Base-by-base conservation (phyloP, 2,329 filamentous ascomycete genomes). In the Diplodia mutila region DNA sequence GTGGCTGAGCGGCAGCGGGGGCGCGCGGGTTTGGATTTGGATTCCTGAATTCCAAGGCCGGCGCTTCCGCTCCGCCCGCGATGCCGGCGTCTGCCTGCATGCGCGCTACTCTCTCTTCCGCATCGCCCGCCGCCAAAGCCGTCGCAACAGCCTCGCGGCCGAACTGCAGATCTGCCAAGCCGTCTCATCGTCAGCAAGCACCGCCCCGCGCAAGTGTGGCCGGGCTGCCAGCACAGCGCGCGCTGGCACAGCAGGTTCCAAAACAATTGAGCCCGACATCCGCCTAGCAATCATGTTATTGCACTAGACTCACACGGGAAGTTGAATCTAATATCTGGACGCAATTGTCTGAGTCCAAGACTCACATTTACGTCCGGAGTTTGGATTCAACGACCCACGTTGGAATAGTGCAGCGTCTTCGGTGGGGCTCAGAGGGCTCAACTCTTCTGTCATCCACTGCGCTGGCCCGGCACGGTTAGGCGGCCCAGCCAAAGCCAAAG, bases 11-110 rank as follows among this genome's bases (percentile, higher is more conserved):
- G 51, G 51, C 51, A 16, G 49, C 25, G 52, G 52, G 25, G 42
- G 42, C 48, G 55, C 23, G 25, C 34, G 29, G 6, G 52, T 51
- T 39, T 39, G 53, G 16, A 59, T 59, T 57, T 59, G 64, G 37
- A 66, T 66, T 66, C 39, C 64, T 59, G 21, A 55, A 53, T 51
- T 63, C 59, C 59, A 51, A 63, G 59, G 59, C 59, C 59, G 59
- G 59, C 23, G n/a, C 42, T 63, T 63, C 59, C 59, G 52, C 27
- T 29, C 48, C 46, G 25, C 25, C 39, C 14, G 39, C 42, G 11
- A 9, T 12, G 39, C 61, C 57, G 25, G 21, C 32, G 9, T n/a
- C 34, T 21, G n/a, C 32, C 29, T 21, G 32, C n/a, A n/a, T 11
- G 29, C 1, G 1, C 9, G 49, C 49, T 11, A 18, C 57, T 4